phyloP scores from a whole-genome alignment of 2,329 filamentous ascomycete species.

The Cucurbitaria berberidis region DNA sequence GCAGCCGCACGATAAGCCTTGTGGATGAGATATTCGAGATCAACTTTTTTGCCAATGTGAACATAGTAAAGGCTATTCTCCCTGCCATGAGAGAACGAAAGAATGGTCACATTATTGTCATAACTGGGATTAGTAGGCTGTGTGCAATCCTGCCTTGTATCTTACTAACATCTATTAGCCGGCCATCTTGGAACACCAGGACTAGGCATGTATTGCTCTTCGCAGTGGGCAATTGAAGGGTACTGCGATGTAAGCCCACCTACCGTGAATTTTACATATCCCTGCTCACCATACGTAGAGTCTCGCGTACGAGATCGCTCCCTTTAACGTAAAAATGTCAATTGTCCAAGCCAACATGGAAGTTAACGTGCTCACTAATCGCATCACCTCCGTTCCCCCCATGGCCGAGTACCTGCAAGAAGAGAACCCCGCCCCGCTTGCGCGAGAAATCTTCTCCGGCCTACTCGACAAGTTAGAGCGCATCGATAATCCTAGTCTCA shows the following conservation, averaged over 20 bases:
- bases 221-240: conserved; percentile 93
- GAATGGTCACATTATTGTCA: conserved; percentile 86
- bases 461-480: conserved; percentile 79
- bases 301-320: conserved; percentile 90
- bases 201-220: conserved; percentile 87
- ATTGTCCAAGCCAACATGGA: conserved; percentile 96
- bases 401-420: conserved; percentile 72
- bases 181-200: conserved; percentile 93
- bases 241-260: conserved; percentile 75
- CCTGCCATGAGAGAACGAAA: conserved; percentile 79
- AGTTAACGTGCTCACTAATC: conserved; percentile 84
- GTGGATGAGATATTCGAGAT: conserved; percentile 91
- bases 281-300: conserved; percentile 53
- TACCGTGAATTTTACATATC: background rate
- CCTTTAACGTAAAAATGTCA: conserved; percentile 95
- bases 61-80: conserved; percentile 88
- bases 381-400: conserved; percentile 81
- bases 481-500: conserved; percentile 48
- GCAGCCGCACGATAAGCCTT: conserved; percentile 73
- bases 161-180: conserved; percentile 51
- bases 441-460: conserved; percentile 81
- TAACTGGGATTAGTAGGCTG: conserved; percentile 76
- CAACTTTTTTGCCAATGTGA: conserved; percentile 94
- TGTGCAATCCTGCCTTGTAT: background rate
- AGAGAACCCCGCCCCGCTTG: conserved; percentile 76